Evolutionary conservation across 148 eudicot genomes (phyloP).

Genomic region (Gaultheria prostrata): DNA sequence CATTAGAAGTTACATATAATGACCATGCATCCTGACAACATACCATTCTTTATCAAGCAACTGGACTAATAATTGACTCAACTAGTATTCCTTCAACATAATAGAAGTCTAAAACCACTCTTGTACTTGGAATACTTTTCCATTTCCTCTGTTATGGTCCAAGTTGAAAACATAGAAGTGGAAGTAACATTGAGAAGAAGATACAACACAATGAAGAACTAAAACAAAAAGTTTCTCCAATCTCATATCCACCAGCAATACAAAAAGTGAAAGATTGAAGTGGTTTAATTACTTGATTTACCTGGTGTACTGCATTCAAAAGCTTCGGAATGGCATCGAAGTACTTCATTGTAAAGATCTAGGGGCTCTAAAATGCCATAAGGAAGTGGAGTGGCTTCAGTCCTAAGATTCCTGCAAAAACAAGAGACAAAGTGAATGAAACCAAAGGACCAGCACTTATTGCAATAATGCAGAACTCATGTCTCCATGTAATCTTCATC

Average conservation of each 20-base stretch:
- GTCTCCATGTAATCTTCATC: background rate
- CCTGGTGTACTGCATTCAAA: slow-evolving; percentile 64
- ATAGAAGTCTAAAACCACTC: background rate
- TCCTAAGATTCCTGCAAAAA: slow-evolving; percentile 58
- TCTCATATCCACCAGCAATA: background rate
- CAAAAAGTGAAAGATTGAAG: background rate
- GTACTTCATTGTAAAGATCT: slow-evolving; percentile 70
- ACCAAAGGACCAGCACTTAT: background rate
- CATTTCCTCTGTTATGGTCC: background rate
- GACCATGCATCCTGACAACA: background rate
- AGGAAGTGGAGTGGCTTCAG: slow-evolving; percentile 35
- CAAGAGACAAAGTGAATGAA: background rate
- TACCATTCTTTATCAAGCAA: background rate
- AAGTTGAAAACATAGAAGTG: background rate
- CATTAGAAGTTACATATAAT: background rate
- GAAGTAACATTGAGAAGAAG: background rate
- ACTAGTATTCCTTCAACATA: background rate
- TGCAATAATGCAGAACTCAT: background rate
- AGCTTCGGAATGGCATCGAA: slow-evolving; percentile 54
- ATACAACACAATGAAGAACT: background rate
- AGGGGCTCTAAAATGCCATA: slow-evolving; percentile 37
- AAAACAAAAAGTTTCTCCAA: background rate
- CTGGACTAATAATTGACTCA: background rate
- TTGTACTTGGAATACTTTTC: background rate
- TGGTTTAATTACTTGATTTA: slow-evolving; percentile 38